phyloP scores from a whole-genome alignment of 345 rosid species.

The Iberis pinnata region DNA sequence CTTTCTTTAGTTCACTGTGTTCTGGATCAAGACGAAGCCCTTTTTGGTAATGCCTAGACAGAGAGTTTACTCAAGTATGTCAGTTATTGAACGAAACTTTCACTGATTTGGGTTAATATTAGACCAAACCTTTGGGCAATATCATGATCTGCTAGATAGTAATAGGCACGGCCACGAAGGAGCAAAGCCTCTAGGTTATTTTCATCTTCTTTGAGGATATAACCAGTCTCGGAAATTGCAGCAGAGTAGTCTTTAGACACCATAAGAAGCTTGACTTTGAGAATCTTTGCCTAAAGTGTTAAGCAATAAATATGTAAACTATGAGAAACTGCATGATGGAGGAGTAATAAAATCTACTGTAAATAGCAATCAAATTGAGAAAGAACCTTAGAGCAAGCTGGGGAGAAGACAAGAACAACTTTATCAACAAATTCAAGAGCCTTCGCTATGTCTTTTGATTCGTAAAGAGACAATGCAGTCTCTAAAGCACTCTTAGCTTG shows the following conservation, averaged over 20 bases:
- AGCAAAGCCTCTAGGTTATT: constrained; percentile 77
- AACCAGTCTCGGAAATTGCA: constrained; percentile 77
- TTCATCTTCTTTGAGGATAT: constrained; percentile 83
- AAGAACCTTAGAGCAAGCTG: constrained; percentile 78
- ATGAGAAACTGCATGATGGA: constrained; percentile 4
- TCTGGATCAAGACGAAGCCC: constrained; percentile 98
- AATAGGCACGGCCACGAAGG: constrained; percentile 96
- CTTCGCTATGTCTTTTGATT: constrained; percentile 60
- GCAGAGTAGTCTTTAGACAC: constrained; percentile 71
- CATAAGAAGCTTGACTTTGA: constrained; percentile 64
- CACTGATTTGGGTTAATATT: background rate
- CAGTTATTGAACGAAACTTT: constrained; percentile 4
- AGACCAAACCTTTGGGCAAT: constrained; percentile 72
- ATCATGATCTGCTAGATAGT: constrained; percentile 97
- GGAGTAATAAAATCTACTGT: background rate
- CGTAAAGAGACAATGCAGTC: constrained; percentile 54
- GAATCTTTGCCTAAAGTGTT: constrained; percentile 65
- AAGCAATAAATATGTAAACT: background rate
- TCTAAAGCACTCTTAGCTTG: constrained; percentile 88
- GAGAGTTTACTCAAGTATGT: constrained; percentile 11
- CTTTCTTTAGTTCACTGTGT: constrained; percentile 87
- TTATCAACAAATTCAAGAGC: constrained; percentile 75
- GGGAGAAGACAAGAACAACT: constrained; percentile 92
- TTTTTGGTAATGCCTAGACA: constrained; percentile 85
- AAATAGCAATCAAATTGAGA: background rate